Percentiles rank a stretch among this genome's conserved stretches.
phyloP scores from a whole-genome alignment of 768 basidiomycete species.

The Lepiota subincarnata region DNA sequence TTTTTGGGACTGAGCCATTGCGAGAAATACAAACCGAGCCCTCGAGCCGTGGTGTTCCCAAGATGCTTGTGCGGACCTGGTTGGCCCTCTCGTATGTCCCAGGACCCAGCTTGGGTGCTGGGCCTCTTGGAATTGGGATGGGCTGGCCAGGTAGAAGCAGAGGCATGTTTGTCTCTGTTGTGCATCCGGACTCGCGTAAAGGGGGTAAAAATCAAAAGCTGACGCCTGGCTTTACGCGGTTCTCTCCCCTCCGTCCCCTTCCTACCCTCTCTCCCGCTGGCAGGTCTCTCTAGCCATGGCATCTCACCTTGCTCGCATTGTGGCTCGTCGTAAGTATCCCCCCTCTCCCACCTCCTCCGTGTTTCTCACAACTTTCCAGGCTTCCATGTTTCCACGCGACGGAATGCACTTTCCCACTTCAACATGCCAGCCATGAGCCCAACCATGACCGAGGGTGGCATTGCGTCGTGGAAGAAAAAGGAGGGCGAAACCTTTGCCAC shows the following conservation, averaged over 20 bases:
- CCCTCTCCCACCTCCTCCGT: neutral
- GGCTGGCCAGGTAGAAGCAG: slow-evolving; percentile 77
- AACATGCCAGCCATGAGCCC: slow-evolving; percentile 99
- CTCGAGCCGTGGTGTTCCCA: slow-evolving; percentile 57
- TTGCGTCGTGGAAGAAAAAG: slow-evolving; percentile 95
- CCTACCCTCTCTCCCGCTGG: slow-evolving; percentile 17
- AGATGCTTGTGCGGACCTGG: slow-evolving; percentile 63
- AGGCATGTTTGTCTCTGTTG: slow-evolving; percentile 29
- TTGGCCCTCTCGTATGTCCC: slow-evolving; percentile 67
- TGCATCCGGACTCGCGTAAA: slow-evolving; percentile 22
- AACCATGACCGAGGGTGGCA: slow-evolving; percentile 99
- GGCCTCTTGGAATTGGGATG: slow-evolving; percentile 45
- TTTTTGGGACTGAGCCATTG: slow-evolving; percentile 11
- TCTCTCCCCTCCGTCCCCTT: slow-evolving; percentile 12
- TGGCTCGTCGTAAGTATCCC: slow-evolving; percentile 55
- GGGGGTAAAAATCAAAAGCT: slow-evolving; percentile 21
- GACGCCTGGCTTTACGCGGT: slow-evolving; percentile 12
- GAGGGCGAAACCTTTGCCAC: slow-evolving; percentile 88
- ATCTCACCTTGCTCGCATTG: slow-evolving; percentile 58
- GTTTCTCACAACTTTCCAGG: slow-evolving; percentile 39
- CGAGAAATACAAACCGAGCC: slow-evolving; percentile 58
- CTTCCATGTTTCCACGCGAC: slow-evolving; percentile 76
- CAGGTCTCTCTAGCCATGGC: slow-evolving; percentile 43
- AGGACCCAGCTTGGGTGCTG: slow-evolving; percentile 53
- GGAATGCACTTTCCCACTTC: slow-evolving; percentile 81